Evolutionary conservation across 1,284 basidiomycete species (phyloP), one percentile per base, ranked within the genome.

Genomic region (Rhodotorula sp.): DNA sequence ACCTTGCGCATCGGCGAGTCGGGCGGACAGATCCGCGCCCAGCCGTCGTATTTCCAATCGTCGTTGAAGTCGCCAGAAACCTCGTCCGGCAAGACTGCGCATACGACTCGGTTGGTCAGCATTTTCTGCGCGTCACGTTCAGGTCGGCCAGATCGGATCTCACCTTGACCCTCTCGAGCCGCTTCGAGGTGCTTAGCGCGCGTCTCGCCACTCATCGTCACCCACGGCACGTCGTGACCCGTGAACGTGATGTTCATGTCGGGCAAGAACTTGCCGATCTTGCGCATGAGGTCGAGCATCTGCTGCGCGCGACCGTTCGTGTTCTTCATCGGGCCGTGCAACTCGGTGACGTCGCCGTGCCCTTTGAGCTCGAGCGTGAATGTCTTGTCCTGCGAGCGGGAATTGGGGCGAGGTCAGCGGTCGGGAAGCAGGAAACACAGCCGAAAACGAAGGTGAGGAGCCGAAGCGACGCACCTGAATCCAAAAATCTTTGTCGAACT

Each of bases 141-240:
- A 14, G 30, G n/a, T 10, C 29, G 10, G 6, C 5, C 5, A 12
- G 24, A 26, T 44, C 12, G 2, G 14, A 2, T 33, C 64, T 37
- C 42, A 69, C 63, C n/a, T n/a, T 49, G 22, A 12, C 63, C 63
- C 10, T 29, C 48, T 2, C 56, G 20, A 26, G 57, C 60, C 6
- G 33, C 45, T 4, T 42, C 18, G 4, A 51, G 6, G 33, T 64
- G 60, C 33, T 20, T 45, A n/a, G 51, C 37, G 45, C 61, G 29
- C 30, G 45, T 42, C 68, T 58, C 54, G 62, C 67, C 65, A 62
- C 68, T 68, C 44, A 65, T 37, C 51, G 51, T 30, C 20, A 67
- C 65, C 71, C 71, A 74, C 14, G 72, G 72, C 33, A 64, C 64
- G 57, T 74, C 72, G 57, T 74, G 72, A 14, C 72, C 72, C 4